Conservation (phyloP, 345 rosid genomes). For the Murraya koenigii region DNA sequence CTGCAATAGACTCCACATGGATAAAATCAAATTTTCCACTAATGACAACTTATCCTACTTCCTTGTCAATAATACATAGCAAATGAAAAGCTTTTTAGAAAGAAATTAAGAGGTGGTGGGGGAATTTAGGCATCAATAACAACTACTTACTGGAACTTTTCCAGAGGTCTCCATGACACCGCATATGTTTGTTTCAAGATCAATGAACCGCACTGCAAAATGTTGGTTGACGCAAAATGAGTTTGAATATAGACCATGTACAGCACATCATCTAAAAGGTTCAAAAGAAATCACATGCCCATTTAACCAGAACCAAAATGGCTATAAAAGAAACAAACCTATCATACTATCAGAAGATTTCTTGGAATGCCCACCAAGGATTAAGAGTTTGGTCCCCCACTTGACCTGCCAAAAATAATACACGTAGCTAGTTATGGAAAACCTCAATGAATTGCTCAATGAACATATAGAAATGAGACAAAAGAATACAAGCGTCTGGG, state of each 20-base stretch:
- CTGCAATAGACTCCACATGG: slow-evolving; percentile 44
- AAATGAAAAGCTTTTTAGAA: neutral
- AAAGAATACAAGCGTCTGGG: neutral
- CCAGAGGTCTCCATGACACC: slow-evolving; percentile 70
- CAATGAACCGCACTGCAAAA: slow-evolving; percentile 69
- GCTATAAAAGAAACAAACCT: slow-evolving; percentile 46
- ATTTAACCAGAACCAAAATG: slow-evolving; percentile 4
- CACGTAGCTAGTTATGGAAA: neutral
- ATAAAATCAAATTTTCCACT: slow-evolving; percentile 11
- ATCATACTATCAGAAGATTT: slow-evolving; percentile 49
- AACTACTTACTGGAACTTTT: slow-evolving; percentile 63
- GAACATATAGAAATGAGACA: neutral
- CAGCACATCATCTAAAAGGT: neutral
- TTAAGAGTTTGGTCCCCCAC: slow-evolving; percentile 79
- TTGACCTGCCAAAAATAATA: slow-evolving; percentile 48
- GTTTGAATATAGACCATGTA: slow-evolving; percentile 18
- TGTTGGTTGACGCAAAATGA: slow-evolving; percentile 12
- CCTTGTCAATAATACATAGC: neutral
- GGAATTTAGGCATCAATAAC: neutral
- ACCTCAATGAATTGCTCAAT: neutral
- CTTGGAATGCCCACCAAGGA: slow-evolving; percentile 83
- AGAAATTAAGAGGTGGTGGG: slow-evolving; percentile 1
- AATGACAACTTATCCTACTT: neutral
- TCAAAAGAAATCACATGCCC: slow-evolving; percentile 5
- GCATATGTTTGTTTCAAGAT: slow-evolving; percentile 58